Evolutionary conservation across 768 basidiomycete species (phyloP).

Genomic region (Collybiopsis confluens): DNA sequence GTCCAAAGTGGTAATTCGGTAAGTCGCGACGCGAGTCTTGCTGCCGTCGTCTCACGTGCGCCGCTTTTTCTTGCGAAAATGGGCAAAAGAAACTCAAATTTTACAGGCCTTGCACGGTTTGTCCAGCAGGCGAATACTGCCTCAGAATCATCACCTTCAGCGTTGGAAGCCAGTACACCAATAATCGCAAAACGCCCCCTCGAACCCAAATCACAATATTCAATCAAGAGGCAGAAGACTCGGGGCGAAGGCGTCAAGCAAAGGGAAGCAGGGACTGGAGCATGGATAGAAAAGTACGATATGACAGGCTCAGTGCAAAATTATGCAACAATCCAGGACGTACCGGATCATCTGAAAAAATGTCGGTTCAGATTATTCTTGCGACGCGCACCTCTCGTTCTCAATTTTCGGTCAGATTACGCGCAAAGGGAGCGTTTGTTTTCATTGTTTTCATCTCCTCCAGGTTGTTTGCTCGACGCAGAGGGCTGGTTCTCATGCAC

Average conservation of each 20-base stretch:
- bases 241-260: neutral
- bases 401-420: conserved; percentile 55
- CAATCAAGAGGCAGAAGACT: neutral
- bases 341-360: conserved; percentile 77
- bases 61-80: too few species aligned
- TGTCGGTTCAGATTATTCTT: conserved; percentile 49
- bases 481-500: conserved; percentile 99
- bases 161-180: neutral
- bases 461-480: conserved; percentile 83
- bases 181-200: neutral
- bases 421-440: conserved; percentile 80
- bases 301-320: conserved; percentile 71
- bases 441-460: conserved; percentile 61
- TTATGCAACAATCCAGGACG: conserved; percentile 59
- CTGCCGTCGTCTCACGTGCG: too few species aligned
- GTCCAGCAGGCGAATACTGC: neutral
- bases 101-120: conserved; percentile 2
- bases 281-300: conserved; percentile 49
- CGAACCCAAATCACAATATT: neutral
- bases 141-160: too few species aligned
- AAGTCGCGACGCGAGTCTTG: too few species aligned
- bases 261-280: conserved; percentile 2
- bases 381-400: conserved; percentile 2
- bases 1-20: neutral
- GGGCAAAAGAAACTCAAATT: neutral